Base-by-base conservation (phyloP, 2,329 filamentous ascomycete genomes). In the Aspergillus hortae region DNA sequence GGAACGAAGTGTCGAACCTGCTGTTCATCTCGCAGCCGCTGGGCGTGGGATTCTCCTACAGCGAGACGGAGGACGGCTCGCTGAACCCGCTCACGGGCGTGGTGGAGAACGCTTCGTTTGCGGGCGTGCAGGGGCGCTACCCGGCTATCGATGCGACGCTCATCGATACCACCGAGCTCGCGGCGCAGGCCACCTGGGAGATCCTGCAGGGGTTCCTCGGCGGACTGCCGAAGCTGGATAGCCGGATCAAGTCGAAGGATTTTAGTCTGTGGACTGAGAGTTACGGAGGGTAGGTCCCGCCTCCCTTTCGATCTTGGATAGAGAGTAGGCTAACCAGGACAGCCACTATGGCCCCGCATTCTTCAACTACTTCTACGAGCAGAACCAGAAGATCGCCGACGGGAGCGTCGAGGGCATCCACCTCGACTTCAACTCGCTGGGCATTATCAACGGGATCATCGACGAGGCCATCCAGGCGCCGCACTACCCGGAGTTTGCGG, bases 231-330 rank as follows among this genome's bases (percentile, higher is more conserved):
- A 70, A 75, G 53, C 64, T 81, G 6, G 77, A 80, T 55, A 67
- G 70, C 14, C 71, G 70, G n/a, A 71, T 81, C 50, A 73, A 75
- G 52, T 78, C 75, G 25, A 79, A 75, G 58, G 75, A 73, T 30
- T 82, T 84, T 63, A 83, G 83, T 55, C 70, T 85, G 35, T 84
- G 80, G 73, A 83, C 82, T 0, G 82, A 85, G 64, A 80, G 74
- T 44, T 80, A 69, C 38, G 73, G 74, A 54, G 75, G 74, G 49
- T 78, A 64, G 68, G 72, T 64, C 3, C n/a, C 21, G 10, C 27
- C n/a, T n/a, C 14, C 3, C 4, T 17, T 14, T 19, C 4, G 19
- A 4, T 19, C 19, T 21, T 9, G 27, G 6, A 27, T 33, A 36
- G 33, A 35, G 33, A 15, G 38, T 1, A 5, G 17, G 4, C 48